These are phyloP conservation scores for Geranomyces variabilis DNA, from an alignment of 192 early-diverging fungal genomes.

Conservation along the genomic window DNA sequence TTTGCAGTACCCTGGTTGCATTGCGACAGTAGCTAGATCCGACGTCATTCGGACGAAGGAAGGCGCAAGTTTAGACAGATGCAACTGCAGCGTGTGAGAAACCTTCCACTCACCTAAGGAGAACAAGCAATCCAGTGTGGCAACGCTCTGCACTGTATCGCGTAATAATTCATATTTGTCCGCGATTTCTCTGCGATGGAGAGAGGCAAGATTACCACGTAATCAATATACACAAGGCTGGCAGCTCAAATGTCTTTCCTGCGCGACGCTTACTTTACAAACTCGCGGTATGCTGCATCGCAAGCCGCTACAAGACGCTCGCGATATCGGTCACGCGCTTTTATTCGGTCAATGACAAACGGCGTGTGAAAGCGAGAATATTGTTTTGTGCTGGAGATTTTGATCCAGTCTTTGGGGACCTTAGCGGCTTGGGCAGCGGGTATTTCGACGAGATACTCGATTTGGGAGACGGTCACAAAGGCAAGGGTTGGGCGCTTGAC, in stretches of 20 bases:
- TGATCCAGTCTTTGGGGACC: slow-evolving; percentile 75
- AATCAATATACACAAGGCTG: no score
- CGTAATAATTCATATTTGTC: slow-evolving; percentile 62
- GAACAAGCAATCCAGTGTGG: slow-evolving; percentile 69
- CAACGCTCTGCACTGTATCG: slow-evolving; percentile 57
- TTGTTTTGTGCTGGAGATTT: slow-evolving; percentile 65
- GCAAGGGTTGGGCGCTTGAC: slow-evolving; percentile 53
- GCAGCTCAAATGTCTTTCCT: no score
- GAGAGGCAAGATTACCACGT: no score
- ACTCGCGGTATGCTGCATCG: slow-evolving; percentile 59
- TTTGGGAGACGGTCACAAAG: slow-evolving; percentile 67
- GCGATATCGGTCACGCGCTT: slow-evolving; percentile 56
- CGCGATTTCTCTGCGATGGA: slow-evolving; percentile 49
- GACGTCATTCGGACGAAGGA: no score
- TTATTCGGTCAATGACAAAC: slow-evolving; percentile 54
- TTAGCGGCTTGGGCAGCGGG: slow-evolving; percentile 55
- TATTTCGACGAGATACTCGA: slow-evolving; percentile 80
- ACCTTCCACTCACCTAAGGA: slow-evolving; percentile 53
- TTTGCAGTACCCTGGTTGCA: slow-evolving; percentile 66
- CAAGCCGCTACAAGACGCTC: slow-evolving; percentile 60
- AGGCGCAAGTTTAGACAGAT: background rate
- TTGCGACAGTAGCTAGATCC: slow-evolving; percentile 59
- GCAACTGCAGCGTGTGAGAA: background rate
- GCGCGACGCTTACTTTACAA: slow-evolving; percentile 46
- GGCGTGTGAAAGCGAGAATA: slow-evolving; percentile 73